Evolutionary conservation across 768 basidiomycete genomes (phyloP).

Genomic region (Pulveroboletus frians): DNA sequence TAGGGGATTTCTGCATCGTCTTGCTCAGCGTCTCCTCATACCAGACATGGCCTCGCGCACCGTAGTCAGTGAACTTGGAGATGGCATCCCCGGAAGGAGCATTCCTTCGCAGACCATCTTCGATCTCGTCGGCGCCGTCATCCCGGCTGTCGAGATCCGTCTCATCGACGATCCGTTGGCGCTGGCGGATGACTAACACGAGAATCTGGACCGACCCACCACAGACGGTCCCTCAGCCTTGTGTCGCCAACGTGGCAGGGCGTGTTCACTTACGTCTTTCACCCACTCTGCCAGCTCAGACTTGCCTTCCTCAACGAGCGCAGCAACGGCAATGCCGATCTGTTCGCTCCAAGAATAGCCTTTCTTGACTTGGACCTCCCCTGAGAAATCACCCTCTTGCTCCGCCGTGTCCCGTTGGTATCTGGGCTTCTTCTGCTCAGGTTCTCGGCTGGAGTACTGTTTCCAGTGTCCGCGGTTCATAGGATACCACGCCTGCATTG

Average conservation of each 20-base stretch:
- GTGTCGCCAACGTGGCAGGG: constrained; percentile 17
- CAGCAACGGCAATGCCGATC: constrained; percentile 77
- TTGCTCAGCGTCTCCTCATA: constrained; percentile 3
- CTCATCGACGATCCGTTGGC: constrained; percentile 57
- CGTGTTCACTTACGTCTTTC: constrained; percentile 58
- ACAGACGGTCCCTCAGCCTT: constrained; percentile 14
- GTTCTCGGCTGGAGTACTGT: constrained; percentile 73
- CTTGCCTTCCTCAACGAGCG: constrained; percentile 63
- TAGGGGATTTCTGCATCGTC: constrained; percentile 66
- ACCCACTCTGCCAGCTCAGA: constrained; percentile 70
- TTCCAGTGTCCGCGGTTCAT: constrained; percentile 88
- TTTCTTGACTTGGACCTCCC: constrained; percentile 78
- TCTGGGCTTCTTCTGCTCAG: constrained; percentile 43
- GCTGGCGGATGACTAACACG: constrained; percentile 50
- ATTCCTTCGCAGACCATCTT: constrained; percentile 24
- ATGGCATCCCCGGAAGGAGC: constrained; percentile 64
- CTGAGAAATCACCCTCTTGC: constrained; percentile 43
- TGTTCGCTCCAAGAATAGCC: constrained; percentile 88
- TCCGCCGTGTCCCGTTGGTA: constrained; percentile 27
- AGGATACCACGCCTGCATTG: constrained; percentile 73
- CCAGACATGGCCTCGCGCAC: constrained; percentile 42
- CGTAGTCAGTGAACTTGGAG: constrained; percentile 65
- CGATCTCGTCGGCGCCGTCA: constrained; percentile 33
- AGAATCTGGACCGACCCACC: constrained; percentile 46
- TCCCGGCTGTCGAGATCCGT: constrained; percentile 43